Evolutionary conservation across 495 filamentous ascomycete species (phyloP).

Genomic region (Aspergillus asperescens): DNA sequence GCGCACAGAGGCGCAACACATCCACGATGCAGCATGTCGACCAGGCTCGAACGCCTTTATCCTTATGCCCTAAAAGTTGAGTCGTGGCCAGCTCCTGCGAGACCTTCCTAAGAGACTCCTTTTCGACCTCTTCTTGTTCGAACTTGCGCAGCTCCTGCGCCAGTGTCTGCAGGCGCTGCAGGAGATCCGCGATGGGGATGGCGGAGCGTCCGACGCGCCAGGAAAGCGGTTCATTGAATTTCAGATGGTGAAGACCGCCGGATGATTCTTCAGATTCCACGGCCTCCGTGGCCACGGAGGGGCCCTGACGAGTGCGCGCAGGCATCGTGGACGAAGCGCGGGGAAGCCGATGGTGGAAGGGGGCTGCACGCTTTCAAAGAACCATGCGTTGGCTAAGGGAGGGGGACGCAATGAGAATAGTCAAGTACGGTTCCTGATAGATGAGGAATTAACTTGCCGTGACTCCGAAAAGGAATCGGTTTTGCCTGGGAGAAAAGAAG

Average conservation of each 20-base stretch:
- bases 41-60: constrained; percentile 86
- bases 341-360: constrained; percentile 20
- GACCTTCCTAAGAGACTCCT: constrained; percentile 72
- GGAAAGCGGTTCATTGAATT: constrained; percentile 81
- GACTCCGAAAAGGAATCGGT: not conserved
- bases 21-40: constrained; percentile 87
- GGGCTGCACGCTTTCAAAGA: constrained; percentile 12
- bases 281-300: constrained; percentile 35
- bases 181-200: constrained; percentile 76
- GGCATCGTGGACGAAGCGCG: constrained; percentile 39
- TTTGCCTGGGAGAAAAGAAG: constrained; percentile 1
- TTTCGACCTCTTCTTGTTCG: constrained; percentile 82
- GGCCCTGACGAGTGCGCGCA: constrained; percentile 45
- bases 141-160: constrained; percentile 77
- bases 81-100: constrained; percentile 83
- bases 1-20: constrained; percentile 87
- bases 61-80: constrained; percentile 82
- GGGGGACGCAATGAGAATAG: not conserved
- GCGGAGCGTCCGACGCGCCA: constrained; percentile 84
- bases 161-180: constrained; percentile 73
- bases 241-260: constrained; percentile 34
- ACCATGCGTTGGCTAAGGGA: constrained; percentile 17
- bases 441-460: not conserved
- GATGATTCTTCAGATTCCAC: constrained; percentile 29
- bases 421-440: not conserved